Percentiles rank a stretch among this genome's conserved stretches.
Conservation (phyloP, 1,284 basidiomycete genomes). For the Ustilago vetiveriae region DNA sequence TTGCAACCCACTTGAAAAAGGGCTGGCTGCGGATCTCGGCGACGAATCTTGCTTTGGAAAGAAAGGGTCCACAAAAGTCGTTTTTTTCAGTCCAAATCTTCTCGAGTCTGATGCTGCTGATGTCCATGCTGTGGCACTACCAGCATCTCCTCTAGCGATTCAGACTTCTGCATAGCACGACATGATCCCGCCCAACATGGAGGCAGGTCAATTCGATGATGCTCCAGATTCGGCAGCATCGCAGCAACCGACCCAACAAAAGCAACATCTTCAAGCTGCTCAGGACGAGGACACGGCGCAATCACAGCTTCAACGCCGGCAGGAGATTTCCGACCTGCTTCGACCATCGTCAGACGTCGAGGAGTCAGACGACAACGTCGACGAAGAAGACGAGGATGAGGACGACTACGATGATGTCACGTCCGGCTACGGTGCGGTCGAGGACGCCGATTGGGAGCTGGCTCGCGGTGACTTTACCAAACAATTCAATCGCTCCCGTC, state of each 20-base stretch:
- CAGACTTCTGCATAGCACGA: no score
- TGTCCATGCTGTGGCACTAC: neutral
- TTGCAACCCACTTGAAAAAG: no score
- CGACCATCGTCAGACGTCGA: constrained; percentile 36
- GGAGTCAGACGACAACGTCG: constrained; percentile 18
- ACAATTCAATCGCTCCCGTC: constrained; percentile 64
- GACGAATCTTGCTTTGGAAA: neutral
- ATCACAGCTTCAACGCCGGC: constrained; percentile 28
- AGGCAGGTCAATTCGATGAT: constrained; percentile 45
- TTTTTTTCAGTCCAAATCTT: constrained; percentile 12
- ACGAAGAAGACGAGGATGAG: constrained; percentile 29
- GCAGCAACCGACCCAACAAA: constrained; percentile 2
- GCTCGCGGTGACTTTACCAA: constrained; percentile 66
- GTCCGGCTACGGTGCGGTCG: constrained; percentile 50
- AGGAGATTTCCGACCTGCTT: constrained; percentile 36
- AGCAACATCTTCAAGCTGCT: constrained; percentile 8
- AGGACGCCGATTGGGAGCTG: constrained; percentile 66
- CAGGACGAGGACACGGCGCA: constrained; percentile 29
- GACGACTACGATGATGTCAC: constrained; percentile 43
- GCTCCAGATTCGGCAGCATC: constrained; percentile 16
- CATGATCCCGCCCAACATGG: constrained; percentile 9
- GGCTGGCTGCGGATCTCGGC: constrained; percentile 28
- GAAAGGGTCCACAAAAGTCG: constrained; percentile 17
- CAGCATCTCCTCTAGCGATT: neutral
- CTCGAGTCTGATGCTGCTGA: neutral